Conservation (phyloP, 2,329 filamentous ascomycete species). For the Cercospora beticola region DNA sequence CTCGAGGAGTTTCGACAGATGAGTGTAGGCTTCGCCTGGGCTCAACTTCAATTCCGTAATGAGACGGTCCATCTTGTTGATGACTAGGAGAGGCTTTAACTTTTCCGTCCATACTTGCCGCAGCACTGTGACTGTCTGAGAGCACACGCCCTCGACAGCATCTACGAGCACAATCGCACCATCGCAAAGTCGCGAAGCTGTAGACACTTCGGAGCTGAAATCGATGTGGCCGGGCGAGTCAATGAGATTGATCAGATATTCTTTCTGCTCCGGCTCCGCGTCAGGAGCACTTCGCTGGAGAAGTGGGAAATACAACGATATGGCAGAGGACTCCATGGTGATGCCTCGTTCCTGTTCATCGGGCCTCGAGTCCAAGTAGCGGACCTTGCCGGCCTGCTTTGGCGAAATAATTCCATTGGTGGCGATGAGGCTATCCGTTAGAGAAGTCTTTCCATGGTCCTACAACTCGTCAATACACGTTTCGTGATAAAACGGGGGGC, state of each 20-base stretch:
- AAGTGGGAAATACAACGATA: conserved; percentile 94
- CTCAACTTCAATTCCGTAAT: conserved; percentile 94
- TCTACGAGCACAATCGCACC: conserved; percentile 93
- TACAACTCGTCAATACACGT: conserved; percentile 33
- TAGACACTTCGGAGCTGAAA: conserved; percentile 97
- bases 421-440: conserved; percentile 92
- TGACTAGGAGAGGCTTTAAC: conserved; percentile 87
- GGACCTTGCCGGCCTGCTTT: conserved; percentile 95
- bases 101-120: conserved; percentile 95
- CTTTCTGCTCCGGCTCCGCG: conserved; percentile 61
- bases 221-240: conserved; percentile 98
- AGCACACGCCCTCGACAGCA: conserved; percentile 96
- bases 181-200: conserved; percentile 89
- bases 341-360: conserved; percentile 96
- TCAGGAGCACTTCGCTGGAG: conserved; percentile 67
- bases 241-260: conserved; percentile 96
- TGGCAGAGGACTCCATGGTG: conserved; percentile 99
- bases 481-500: background rate
- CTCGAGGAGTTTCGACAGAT: conserved; percentile 84
- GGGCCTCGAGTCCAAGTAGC: conserved; percentile 92
- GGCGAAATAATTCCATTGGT: conserved; percentile 99
- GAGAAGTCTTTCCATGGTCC: conserved; percentile 97
- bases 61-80: conserved; percentile 97
- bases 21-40: conserved; percentile 81
- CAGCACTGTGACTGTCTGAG: conserved; percentile 94